Base-by-base conservation (phyloP, 192 early-diverging fungal genomes). In the Funneliformis mosseae region DNA sequence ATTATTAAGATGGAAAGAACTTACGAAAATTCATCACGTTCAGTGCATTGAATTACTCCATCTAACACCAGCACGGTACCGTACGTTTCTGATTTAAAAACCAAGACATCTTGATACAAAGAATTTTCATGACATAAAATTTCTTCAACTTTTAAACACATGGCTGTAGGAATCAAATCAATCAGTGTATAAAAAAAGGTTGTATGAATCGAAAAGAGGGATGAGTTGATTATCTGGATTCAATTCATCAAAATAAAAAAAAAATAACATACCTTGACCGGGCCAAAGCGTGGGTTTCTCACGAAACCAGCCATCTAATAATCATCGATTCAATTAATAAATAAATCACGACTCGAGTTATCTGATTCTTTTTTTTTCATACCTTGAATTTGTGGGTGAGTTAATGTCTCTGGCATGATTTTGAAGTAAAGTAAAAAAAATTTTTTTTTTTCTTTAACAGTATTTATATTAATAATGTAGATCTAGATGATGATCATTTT, bases 51-150 rank as follows among this genome's bases (percentile, higher is more conserved):
- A 87, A 99, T 97, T 61, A 97, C 97, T 78, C 97, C 97, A 85
- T 99, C 98, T 62, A 99, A 93, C 23, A 97, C 96, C 23, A 99
- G 90, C 42, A 98, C 97, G 84, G 95, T 98, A 81, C 98, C 98
- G 84, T 98, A 95, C 86, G 92, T 93, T 83, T 91, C 90, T 66
- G 96, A 97, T 85, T 96, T 87, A 88, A 99, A 99, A n/a, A 98
- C 94, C 41, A 99, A 92, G 55, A 99, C 96, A 83, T 99, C 98
- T 87, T 99, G 98, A 89, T 88, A 97, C 83, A 92, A 87, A 39
- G 97, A 97, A 88, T 95, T 95, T 86, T 98, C 98, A 63, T 92
- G 89, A 83, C 98, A 96, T 62, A 99, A 91, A 81, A 99, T 92
- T 88, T 98, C 92, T 86, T 94, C 90, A 68, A 99, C 96, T 88